Evolutionary conservation across 192 early-diverging fungal species (phyloP).

Genomic region (Umbelopsis sp.): DNA sequence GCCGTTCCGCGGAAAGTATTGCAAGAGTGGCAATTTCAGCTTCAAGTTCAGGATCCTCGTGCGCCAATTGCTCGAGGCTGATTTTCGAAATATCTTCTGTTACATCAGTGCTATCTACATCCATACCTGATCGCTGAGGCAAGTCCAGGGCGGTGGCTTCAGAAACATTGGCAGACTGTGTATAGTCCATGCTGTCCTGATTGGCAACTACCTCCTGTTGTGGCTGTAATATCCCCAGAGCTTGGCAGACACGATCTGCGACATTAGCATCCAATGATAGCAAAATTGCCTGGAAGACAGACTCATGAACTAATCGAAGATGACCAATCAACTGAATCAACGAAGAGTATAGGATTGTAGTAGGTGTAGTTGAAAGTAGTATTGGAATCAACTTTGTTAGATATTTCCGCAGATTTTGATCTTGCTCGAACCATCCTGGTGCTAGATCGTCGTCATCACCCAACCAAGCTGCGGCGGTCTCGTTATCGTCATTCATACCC

Average conservation of each 20-base stretch:
- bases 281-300: slow-evolving; percentile 31
- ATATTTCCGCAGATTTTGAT: slow-evolving; percentile 33
- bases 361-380: slow-evolving; percentile 15
- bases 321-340: slow-evolving; percentile 29
- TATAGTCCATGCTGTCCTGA: neutral
- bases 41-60: slow-evolving; percentile 1
- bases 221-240: slow-evolving; percentile 25
- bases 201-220: neutral
- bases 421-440: slow-evolving; percentile 38
- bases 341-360: slow-evolving; percentile 24
- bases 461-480: neutral
- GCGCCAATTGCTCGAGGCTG: neutral
- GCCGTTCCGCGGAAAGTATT: neutral
- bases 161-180: neutral
- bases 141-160: slow-evolving; percentile 1
- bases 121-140: neutral
- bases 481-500: slow-evolving; percentile 5
- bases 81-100: slow-evolving; percentile 11
- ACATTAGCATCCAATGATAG: slow-evolving; percentile 27
- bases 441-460: slow-evolving; percentile 15
- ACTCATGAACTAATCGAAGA: slow-evolving; percentile 26
- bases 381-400: slow-evolving; percentile 28
- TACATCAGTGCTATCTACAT: neutral
- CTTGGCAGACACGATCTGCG: slow-evolving; percentile 17
- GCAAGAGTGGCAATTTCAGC: slow-evolving; percentile 15